Conservation (phyloP, 2,329 filamentous ascomycete species). For the Fusarium albosuccineum region DNA sequence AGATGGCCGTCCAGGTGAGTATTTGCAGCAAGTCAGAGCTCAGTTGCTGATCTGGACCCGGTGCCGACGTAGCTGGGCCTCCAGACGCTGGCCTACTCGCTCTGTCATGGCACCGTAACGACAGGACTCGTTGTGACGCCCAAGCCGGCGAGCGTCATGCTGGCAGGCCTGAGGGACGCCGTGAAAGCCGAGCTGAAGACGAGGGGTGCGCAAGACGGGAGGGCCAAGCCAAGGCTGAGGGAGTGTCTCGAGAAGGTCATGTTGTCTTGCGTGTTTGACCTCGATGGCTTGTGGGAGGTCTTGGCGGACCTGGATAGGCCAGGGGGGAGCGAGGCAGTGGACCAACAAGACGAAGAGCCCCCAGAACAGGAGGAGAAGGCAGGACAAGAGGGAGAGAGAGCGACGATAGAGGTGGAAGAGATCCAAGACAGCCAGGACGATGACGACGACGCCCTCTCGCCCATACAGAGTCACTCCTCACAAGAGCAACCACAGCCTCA, state of each 20-base stretch:
- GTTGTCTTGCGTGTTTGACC: slow-evolving; percentile 69
- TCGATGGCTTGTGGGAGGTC: slow-evolving; percentile 70
- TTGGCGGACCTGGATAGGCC: slow-evolving; percentile 62
- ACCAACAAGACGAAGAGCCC: background rate
- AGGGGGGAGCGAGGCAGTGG: slow-evolving; percentile 52
- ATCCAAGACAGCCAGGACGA: slow-evolving; percentile 53
- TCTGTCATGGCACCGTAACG: slow-evolving; percentile 48
- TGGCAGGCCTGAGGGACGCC: slow-evolving; percentile 58
- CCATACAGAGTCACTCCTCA: background rate
- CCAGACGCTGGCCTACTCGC: slow-evolving; percentile 59
- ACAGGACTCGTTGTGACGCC: slow-evolving; percentile 63
- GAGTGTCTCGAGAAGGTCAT: slow-evolving; percentile 63
- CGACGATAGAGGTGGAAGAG: slow-evolving; percentile 36
- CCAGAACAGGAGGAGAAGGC: background rate
- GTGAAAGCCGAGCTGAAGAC: slow-evolving; percentile 53
- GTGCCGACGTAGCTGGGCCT: slow-evolving; percentile 56
- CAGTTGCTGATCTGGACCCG: slow-evolving; percentile 21
- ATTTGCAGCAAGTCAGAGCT: background rate
- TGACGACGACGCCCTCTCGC: slow-evolving; percentile 41
- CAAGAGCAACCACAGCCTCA: background rate
- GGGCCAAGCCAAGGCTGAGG: slow-evolving; percentile 45
- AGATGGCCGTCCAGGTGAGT: slow-evolving; percentile 61
- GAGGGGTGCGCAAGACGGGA: slow-evolving; percentile 24
- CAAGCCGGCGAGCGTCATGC: slow-evolving; percentile 56
- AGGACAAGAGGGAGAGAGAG: too few relatives aligned